A percentile compares a stretch with the other conserved stretches of the same genome.
Conservation (phyloP, 2,329 filamentous ascomycete species). For the Scytalidium sp. region DNA sequence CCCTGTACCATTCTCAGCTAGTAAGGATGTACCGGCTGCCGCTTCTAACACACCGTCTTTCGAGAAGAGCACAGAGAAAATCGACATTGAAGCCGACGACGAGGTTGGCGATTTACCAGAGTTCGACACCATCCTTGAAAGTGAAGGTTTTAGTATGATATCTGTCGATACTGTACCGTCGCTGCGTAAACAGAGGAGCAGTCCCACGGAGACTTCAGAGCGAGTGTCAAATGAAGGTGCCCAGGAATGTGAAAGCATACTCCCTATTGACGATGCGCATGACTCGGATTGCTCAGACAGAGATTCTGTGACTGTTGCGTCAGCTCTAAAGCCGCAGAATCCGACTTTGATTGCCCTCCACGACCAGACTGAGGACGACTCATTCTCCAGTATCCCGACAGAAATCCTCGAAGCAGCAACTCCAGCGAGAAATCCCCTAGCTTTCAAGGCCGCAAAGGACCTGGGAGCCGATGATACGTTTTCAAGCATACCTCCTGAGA, state of each 20-base stretch:
- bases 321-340: conserved; percentile 10
- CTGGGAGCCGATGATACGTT: conserved; percentile 19
- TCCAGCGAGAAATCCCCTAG: conserved; percentile 12
- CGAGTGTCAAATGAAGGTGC: conserved; percentile 1
- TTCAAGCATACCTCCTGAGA: conserved; percentile 14
- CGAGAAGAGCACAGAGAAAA: conserved; percentile 5
- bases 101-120: conserved; percentile 35
- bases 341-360: conserved; percentile 14
- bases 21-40: background rate
- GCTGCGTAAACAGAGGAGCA: conserved; percentile 37
- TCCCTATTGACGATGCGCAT: conserved; percentile 11
- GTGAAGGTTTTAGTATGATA: conserved; percentile 56
- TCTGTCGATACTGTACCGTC: conserved; percentile 51
- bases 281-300: background rate
- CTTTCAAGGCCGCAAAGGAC: conserved; percentile 8
- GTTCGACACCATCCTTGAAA: conserved; percentile 53
- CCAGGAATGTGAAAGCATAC: conserved; percentile 11
- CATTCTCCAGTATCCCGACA: conserved; percentile 22
- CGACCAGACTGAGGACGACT: conserved; percentile 13
- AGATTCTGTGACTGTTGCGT: conserved; percentile 10
- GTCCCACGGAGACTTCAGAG: no score
- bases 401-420: conserved; percentile 20
- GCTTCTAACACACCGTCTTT: background rate
- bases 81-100: conserved; percentile 30
- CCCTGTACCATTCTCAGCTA: background rate